Conservation (phyloP, 495 filamentous ascomycete species). For the Lasiosphaeris hirsuta region DNA sequence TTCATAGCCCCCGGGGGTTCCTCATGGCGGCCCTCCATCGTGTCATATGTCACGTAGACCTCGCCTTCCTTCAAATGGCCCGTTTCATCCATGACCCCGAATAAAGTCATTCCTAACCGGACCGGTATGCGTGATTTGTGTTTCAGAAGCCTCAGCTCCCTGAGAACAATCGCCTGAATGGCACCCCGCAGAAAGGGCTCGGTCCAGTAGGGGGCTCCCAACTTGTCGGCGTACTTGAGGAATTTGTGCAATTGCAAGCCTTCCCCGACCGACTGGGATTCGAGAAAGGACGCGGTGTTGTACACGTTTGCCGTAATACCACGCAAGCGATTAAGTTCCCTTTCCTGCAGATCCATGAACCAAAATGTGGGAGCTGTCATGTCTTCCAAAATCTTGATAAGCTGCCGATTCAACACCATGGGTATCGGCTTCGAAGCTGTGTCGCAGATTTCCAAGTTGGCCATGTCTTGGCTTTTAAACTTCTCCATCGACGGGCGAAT, state of each 20-base stretch:
- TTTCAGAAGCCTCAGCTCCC: constrained; percentile 67
- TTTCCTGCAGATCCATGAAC: constrained; percentile 60
- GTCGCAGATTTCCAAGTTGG: constrained; percentile 72
- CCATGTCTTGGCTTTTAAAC: constrained; percentile 54
- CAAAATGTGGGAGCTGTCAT: constrained; percentile 48
- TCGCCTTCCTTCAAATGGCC: constrained; percentile 62
- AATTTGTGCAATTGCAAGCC: constrained; percentile 54
- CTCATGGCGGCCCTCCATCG: constrained; percentile 17
- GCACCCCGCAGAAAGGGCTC: constrained; percentile 63
- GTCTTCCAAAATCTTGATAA: constrained; percentile 84
- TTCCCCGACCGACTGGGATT: constrained; percentile 51
- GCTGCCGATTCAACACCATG: constrained; percentile 67
- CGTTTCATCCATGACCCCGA: constrained; percentile 83
- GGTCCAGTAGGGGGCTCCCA: constrained; percentile 57
- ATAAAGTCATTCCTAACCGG: constrained; percentile 63
- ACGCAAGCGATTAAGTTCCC: constrained; percentile 55
- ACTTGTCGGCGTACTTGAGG: constrained; percentile 49
- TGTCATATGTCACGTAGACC: constrained; percentile 56
- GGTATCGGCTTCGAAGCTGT: constrained; percentile 60
- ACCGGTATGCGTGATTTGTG: constrained; percentile 72
- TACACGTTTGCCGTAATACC: constrained; percentile 47
- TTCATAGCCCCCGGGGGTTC: constrained; percentile 17
- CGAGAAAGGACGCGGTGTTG: constrained; percentile 63
- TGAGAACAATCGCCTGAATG: constrained; percentile 62
- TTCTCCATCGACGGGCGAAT: constrained; percentile 76